A percentile compares a stretch with the other conserved stretches of the same genome.
These are phyloP conservation scores for Kwoniella sp. DNA, from an alignment of 768 basidiomycete genomes.

Conservation along the genomic window DNA sequence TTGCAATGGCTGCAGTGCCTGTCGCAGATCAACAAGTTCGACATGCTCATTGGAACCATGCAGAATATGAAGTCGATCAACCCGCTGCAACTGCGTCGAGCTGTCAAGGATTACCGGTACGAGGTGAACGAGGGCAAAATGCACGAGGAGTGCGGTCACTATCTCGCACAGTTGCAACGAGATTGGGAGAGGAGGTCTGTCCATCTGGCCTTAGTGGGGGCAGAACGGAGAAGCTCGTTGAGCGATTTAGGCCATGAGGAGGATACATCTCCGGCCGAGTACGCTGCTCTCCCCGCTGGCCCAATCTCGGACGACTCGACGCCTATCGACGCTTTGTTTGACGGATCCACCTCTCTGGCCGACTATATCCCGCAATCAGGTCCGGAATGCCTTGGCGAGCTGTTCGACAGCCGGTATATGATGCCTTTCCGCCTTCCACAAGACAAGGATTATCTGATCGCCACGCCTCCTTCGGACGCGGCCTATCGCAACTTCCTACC, in stretches of 20 bases:
- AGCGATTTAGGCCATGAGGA: slow-evolving; percentile 50
- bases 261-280: slow-evolving; percentile 41
- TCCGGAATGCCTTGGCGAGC: slow-evolving; percentile 79
- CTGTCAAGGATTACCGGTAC: slow-evolving; percentile 76
- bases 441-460: slow-evolving; percentile 66
- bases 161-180: slow-evolving; percentile 88
- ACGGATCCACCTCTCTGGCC: slow-evolving; percentile 61
- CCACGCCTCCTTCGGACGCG: slow-evolving; percentile 47
- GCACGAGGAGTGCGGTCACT: slow-evolving; percentile 92
- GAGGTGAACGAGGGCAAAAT: slow-evolving; percentile 88
- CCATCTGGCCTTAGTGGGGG: slow-evolving; percentile 58
- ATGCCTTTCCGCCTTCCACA: slow-evolving; percentile 79
- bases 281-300: slow-evolving; percentile 16
- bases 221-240: slow-evolving; percentile 59
- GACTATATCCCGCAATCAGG: slow-evolving; percentile 73
- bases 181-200: slow-evolving; percentile 94
- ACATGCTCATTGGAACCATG: slow-evolving; percentile 80
- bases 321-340: slow-evolving; percentile 74
- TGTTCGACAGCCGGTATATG: slow-evolving; percentile 90
- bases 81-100: slow-evolving; percentile 92
- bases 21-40: slow-evolving; percentile 82
- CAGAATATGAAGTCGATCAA: slow-evolving; percentile 82
- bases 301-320: slow-evolving; percentile 33
- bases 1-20: slow-evolving; percentile 60
- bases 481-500: slow-evolving; percentile 29